A percentile compares a stretch with the other conserved stretches of the same genome.
Evolutionary conservation across 2,329 filamentous ascomycete species (phyloP).

Genomic region (Nigrospora osmanthi): DNA sequence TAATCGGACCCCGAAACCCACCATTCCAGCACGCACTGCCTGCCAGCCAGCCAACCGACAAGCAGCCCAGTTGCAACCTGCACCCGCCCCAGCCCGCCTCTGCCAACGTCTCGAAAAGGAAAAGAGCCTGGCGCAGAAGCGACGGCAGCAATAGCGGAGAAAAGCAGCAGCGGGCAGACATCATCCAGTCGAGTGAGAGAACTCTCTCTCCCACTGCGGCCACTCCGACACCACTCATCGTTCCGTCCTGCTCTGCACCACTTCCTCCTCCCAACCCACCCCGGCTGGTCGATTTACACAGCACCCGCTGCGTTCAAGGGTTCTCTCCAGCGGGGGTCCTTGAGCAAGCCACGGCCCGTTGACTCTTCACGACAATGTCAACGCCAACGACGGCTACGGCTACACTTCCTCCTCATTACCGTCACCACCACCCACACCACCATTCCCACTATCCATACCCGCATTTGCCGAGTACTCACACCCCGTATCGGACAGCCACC

Average conservation of each 20-base stretch:
- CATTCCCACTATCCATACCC: constrained; percentile 34
- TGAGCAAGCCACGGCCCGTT: constrained; percentile 1
- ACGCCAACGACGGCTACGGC: constrained; percentile 72
- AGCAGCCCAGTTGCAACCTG: too few species aligned
- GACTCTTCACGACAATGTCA: constrained; percentile 51
- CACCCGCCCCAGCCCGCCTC: too few species aligned
- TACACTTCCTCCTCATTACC: constrained; percentile 59
- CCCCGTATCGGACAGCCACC: constrained; percentile 29
- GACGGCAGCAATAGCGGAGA: neutral
- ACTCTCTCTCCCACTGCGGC: neutral
- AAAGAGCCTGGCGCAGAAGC: too few species aligned
- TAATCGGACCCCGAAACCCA: neutral
- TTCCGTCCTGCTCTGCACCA: neutral
- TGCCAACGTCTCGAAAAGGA: too few species aligned
- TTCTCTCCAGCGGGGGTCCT: constrained; percentile 1
- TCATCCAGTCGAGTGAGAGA: constrained; percentile 1
- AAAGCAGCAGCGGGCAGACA: constrained; percentile 1
- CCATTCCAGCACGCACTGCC: too few species aligned
- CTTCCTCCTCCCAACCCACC: too few species aligned
- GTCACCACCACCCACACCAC: constrained; percentile 50
- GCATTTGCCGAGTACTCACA: constrained; percentile 14
- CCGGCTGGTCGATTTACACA: neutral
- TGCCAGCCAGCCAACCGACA: too few species aligned
- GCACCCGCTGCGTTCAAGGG: neutral
- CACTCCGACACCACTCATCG: constrained; percentile 1